Evolutionary conservation across 2,329 filamentous ascomycete species (phyloP).

Genomic region (Tolypocladium amazonense): DNA sequence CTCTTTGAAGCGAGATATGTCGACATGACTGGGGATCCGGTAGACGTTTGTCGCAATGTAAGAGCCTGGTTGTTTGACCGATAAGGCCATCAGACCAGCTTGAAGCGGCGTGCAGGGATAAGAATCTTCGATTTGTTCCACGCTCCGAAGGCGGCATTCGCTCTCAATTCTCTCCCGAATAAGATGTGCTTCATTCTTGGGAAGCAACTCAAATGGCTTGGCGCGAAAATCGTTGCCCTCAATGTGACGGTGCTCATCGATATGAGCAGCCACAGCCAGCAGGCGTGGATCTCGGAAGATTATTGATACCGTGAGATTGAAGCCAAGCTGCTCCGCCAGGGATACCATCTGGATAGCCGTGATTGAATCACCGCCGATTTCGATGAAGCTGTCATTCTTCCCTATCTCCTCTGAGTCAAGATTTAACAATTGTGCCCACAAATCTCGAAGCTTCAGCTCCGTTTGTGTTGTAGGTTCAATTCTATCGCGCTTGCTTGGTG

Average conservation of each 20-base stretch:
- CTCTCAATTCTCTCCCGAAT: background rate
- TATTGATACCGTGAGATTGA: background rate
- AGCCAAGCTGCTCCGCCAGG: background rate
- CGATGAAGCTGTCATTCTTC: background rate
- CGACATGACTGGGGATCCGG: slow-evolving; percentile 12
- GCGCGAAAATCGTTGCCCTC: background rate
- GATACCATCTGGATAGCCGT: background rate
- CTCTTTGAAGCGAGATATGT: slow-evolving; percentile 13
- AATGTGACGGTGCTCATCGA: background rate
- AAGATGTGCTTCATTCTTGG: background rate
- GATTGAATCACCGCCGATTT: background rate
- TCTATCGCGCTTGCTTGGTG: background rate
- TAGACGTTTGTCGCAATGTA: slow-evolving; percentile 15
- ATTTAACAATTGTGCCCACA: background rate
- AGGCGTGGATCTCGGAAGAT: background rate
- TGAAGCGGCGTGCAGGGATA: slow-evolving; percentile 28
- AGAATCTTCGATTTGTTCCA: slow-evolving; percentile 2
- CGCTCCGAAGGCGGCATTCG: background rate
- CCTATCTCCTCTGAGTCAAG: background rate
- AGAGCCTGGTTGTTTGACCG: slow-evolving; percentile 15
- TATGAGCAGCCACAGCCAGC: background rate
- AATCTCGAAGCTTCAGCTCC: background rate
- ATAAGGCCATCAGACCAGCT: slow-evolving; percentile 24
- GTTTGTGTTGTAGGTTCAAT: background rate
- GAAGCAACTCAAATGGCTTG: background rate